Evolutionary conservation across 768 basidiomycete genomes (phyloP), one percentile per base, ranked within the genome.

Genomic region (Trametes meyenii): DNA sequence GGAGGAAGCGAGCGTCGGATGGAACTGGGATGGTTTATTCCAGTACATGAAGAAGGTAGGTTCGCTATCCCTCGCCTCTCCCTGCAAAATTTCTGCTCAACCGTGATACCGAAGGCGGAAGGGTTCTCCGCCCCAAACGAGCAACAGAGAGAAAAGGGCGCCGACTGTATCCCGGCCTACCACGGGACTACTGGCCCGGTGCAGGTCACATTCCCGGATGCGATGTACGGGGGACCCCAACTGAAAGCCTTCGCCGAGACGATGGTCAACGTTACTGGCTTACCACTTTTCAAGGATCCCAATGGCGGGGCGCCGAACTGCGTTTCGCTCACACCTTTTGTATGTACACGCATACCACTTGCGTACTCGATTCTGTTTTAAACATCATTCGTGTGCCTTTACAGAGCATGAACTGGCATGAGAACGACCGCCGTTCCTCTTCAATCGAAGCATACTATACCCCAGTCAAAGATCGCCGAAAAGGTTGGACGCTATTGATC

Each of bases 261-360:
- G 2, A 78, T 84, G 48, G 73, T 76, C 23, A 74, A 74, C 44
- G 65, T 83, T 13, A 83, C 81, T 2, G 83, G 82, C 1, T 82
- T 84, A 56, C 74, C 66, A 11, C 81, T 76, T 53, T 79, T 58
- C 66, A 73, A 74, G 36, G 85, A 86, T 67, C 66, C 83, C 43
- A 85, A 85, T 64, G 84, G 84, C 26, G 84, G 84, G 0, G 76
- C 75, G 12, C 79, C 83, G 5, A 84, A 84, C 62, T 80, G 80
- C 61, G 84, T 86, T 2, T 79, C 83, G 0, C 78, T 83, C 64
- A 82, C 81, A 12, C 85, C 84, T 6, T 68, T 81, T n/a, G 83
- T 82, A 60, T 5, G 16, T 38, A 36, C 8, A 36, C 11, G 6
- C 19, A 4, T 51, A 16, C 11, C 29, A 13, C 10, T 46, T 4